Base-by-base conservation (phyloP, 164 flowering plant genomes). In the Stephania yunnanensis region DNA sequence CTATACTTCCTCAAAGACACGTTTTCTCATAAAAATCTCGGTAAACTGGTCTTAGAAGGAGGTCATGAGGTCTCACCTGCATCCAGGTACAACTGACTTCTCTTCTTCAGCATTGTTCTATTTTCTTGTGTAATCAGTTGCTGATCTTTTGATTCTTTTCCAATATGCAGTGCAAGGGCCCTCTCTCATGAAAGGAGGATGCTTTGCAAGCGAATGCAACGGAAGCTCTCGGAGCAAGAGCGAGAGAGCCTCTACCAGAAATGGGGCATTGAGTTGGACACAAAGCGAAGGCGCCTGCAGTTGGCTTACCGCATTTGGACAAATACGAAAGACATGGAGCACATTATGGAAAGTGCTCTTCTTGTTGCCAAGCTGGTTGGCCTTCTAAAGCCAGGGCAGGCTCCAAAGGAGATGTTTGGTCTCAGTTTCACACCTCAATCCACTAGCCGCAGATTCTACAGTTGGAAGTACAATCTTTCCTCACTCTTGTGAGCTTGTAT, bases 361-460 rank as follows among this genome's bases (percentile, higher is more conserved):
- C 79, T 91, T 71, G 89, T 96, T 10, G 93, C 93, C 4, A 92
- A 85, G 82, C 83, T 94, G 69, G 79, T 89, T 20, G 89, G 86
- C 67, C 84, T 92, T 69, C 72, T 76, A 0, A 90, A 88, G 75
- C 87, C 88, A 50, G 98, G 89, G n/a, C 74, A 83, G 61, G 89
- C 90, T 53, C 80, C 86, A 36, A 94, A 92, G 84, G 97, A 87
- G 81, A 96, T 91, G 95, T 92, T 94, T 73, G 95, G 97, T 11
- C 94, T 96, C n/a, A 90, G 92, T 83, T 92, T 96, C 81, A 79
- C 92, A 5, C 90, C 94, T 6, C 82, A 83, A 25, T 72, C 50
- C 66, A 44, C 80, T 10, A 82, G 79, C 44, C 82, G 88, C 74
- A 87, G 85, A 80, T 89, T 91, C 46, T 81, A 58, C 68, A 80